Conservation (phyloP, 805 yeast species). For the Candida bentonensis region DNA sequence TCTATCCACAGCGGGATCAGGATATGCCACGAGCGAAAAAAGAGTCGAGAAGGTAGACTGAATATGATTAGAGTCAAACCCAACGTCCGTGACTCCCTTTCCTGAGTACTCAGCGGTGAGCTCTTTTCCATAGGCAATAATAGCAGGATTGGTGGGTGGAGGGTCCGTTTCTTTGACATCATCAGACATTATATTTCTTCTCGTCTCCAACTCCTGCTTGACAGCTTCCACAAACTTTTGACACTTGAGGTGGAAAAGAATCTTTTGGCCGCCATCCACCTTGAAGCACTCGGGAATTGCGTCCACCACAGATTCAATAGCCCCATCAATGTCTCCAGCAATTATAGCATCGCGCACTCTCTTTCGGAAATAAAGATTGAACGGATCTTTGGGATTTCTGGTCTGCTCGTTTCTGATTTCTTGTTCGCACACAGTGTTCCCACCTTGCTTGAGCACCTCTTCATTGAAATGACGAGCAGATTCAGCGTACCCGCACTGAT, state of each 20-base stretch:
- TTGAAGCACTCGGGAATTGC: slow-evolving; percentile 28
- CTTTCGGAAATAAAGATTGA: slow-evolving; percentile 23
- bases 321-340: slow-evolving; percentile 32
- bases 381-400: slow-evolving; percentile 5
- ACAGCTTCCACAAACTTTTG: slow-evolving; percentile 31
- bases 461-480: slow-evolving; percentile 37
- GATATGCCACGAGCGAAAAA: background rate
- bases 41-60: background rate
- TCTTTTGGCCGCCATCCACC: slow-evolving; percentile 14
- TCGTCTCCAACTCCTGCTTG: slow-evolving; percentile 10
- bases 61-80: background rate
- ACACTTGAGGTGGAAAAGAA: slow-evolving; percentile 30
- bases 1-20: background rate
- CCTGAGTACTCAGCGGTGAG: background rate
- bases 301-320: slow-evolving; percentile 24
- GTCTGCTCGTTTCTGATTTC: slow-evolving; percentile 15
- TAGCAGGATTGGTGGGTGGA: background rate
- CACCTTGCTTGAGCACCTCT: slow-evolving; percentile 23
- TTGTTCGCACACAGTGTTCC: background rate
- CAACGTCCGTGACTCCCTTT: background rate
- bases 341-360: slow-evolving; percentile 29
- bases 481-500: slow-evolving; percentile 44
- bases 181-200: slow-evolving; percentile 6
- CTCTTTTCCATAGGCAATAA: slow-evolving; percentile 1
- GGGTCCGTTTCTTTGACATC: background rate